Conservation (phyloP, 176 grass and related monocot genomes). For the Areca catechu region DNA sequence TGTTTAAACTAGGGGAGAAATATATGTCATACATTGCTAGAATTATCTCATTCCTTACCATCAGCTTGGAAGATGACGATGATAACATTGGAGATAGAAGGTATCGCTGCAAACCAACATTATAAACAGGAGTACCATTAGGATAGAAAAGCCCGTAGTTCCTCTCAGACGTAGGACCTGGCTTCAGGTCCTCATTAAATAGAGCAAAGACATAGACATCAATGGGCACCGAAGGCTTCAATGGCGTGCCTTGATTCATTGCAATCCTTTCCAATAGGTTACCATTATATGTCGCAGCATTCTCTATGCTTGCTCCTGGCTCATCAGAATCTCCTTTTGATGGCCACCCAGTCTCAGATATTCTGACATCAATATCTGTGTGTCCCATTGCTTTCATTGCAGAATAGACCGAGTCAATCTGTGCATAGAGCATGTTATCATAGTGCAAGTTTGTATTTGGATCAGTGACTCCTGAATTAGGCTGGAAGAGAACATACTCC, state of each 20-base stretch:
- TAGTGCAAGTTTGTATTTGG: conserved; percentile 41
- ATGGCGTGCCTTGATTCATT: conserved; percentile 60
- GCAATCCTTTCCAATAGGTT: conserved; percentile 69
- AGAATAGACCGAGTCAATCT: conserved; percentile 86
- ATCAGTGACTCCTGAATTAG: conserved; percentile 53
- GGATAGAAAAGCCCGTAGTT: conserved; percentile 84
- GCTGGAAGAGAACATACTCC: conserved; percentile 76
- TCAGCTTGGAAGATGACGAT: conserved; percentile 34
- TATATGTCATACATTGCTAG: too few species aligned
- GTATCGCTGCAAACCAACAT: conserved; percentile 22
- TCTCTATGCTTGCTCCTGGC: conserved; percentile 52
- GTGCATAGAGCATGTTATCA: conserved; percentile 89
- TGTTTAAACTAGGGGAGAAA: too few species aligned
- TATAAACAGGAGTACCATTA: conserved; percentile 45
- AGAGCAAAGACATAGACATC: conserved; percentile 83
- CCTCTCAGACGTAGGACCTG: conserved; percentile 52
- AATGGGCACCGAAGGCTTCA: conserved; percentile 61
- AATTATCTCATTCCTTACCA: conserved; percentile 14
- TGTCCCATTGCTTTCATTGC: conserved; percentile 80
- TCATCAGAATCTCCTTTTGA: conserved; percentile 69
- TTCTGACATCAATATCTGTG: conserved; percentile 39
- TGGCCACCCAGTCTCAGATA: conserved; percentile 90
- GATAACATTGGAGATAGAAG: neutral
- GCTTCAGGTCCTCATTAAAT: conserved; percentile 80
- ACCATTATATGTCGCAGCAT: conserved; percentile 67